Percentiles rank a stretch among this genome's conserved stretches.
Evolutionary conservation across 140 eudicot genomes (phyloP).

Genomic region (Cichorium intybus): DNA sequence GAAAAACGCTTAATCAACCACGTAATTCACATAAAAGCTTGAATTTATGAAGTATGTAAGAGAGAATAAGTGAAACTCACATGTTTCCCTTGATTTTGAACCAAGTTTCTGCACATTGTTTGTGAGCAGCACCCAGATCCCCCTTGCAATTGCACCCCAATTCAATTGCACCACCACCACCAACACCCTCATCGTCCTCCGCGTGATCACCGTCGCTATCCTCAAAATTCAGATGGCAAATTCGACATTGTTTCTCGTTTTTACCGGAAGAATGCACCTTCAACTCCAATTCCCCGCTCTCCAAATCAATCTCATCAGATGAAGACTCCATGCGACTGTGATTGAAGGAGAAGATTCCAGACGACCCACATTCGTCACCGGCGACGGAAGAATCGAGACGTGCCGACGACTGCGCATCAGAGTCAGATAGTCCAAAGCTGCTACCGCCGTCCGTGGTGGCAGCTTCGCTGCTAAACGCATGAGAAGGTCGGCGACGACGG

Average conservation of each 20-base stretch:
- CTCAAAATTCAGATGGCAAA: constrained; percentile 49
- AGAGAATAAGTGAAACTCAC: constrained; percentile 27
- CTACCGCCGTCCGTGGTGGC: constrained; percentile 33
- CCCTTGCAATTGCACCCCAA: constrained; percentile 67
- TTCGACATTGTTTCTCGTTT: constrained; percentile 45
- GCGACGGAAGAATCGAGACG: constrained; percentile 30
- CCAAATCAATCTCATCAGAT: constrained; percentile 43
- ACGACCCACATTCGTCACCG: constrained; percentile 38
- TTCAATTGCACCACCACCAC: constrained; percentile 39
- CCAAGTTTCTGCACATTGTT: constrained; percentile 72
- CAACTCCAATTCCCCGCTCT: constrained; percentile 51
- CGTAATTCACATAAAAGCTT: neutral
- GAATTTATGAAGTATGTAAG: neutral
- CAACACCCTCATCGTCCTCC: constrained; percentile 18
- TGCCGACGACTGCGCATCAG: constrained; percentile 37
- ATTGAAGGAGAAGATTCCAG: constrained; percentile 31
- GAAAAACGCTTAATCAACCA: constrained; percentile 12
- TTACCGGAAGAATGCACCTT: constrained; percentile 36
- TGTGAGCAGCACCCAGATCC: constrained; percentile 58
- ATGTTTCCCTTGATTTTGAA: constrained; percentile 57
- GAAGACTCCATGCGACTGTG: constrained; percentile 25
- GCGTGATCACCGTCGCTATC: constrained; percentile 6
- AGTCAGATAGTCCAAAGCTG: constrained; percentile 47
- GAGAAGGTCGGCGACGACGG: constrained; percentile 33
- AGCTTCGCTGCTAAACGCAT: constrained; percentile 20